Evolutionary conservation across 164 flowering plant species (phyloP).

Genomic region (Magnolia changhungtana): DNA sequence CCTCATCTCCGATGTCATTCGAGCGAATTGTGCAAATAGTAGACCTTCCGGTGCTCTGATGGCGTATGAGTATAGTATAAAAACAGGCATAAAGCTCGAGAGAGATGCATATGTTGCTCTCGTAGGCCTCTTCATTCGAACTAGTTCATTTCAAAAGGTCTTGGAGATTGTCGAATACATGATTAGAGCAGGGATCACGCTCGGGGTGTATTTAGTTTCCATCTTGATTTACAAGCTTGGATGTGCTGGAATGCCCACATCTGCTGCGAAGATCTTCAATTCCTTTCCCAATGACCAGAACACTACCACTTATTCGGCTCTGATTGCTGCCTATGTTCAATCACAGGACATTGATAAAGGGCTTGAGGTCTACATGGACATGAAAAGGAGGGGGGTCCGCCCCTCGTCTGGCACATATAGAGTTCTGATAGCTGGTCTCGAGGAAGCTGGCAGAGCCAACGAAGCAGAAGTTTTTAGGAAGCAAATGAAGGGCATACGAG

Average conservation of each 20-base stretch:
- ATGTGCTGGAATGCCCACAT: constrained; percentile 34
- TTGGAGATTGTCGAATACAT: constrained; percentile 53
- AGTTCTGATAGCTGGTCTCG: constrained; percentile 60
- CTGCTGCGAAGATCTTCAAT: constrained; percentile 51
- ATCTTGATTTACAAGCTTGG: constrained; percentile 70
- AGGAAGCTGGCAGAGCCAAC: constrained; percentile 35
- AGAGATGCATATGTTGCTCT: constrained; percentile 52
- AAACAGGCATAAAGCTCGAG: constrained; percentile 39
- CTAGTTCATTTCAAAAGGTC: constrained; percentile 31
- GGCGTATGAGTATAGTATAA: constrained; percentile 53
- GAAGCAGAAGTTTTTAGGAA: constrained; percentile 45
- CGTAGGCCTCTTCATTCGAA: constrained; percentile 53
- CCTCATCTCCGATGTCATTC: constrained; percentile 45
- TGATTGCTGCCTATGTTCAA: constrained; percentile 53
- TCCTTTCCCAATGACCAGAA: constrained; percentile 55
- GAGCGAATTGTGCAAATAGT: constrained; percentile 33
- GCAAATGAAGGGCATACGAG: constrained; percentile 42
- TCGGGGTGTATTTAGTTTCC: constrained; percentile 48
- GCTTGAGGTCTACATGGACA: constrained; percentile 43
- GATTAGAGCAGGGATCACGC: constrained; percentile 41
- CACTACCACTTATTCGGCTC: constrained; percentile 60
- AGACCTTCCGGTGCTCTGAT: constrained; percentile 50
- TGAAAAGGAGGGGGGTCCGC: constrained; percentile 47
- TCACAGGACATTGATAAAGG: constrained; percentile 59
- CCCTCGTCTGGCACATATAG: constrained; percentile 57